Evolutionary conservation across 345 rosid genomes (phyloP).

Genomic region (Moricandia moricandioides): DNA sequence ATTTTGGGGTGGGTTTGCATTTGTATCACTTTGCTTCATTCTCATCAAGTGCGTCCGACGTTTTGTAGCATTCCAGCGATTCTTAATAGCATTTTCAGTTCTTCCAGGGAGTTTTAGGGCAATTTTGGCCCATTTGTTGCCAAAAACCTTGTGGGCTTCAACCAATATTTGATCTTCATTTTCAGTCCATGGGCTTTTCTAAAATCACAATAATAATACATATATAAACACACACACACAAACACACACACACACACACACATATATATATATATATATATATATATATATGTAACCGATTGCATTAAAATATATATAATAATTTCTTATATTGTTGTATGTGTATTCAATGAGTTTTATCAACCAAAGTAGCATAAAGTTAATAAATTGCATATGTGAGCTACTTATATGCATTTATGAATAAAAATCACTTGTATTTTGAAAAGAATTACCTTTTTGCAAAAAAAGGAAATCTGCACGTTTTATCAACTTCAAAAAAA

Average conservation of each 20-base stretch:
- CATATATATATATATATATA: too few relatives aligned
- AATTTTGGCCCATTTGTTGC: slow-evolving; percentile 74
- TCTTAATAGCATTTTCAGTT: slow-evolving; percentile 65
- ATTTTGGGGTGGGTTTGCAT: too few relatives aligned
- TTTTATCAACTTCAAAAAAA: too few relatives aligned
- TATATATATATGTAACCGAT: too few relatives aligned
- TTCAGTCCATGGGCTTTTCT: slow-evolving; percentile 72
- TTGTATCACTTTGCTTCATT: not conserved
- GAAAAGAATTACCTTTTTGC: too few relatives aligned
- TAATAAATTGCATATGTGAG: not conserved
- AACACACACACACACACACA: too few relatives aligned
- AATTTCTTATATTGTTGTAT: not conserved
- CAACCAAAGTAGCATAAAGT: too few relatives aligned
- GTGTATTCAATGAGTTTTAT: not conserved
- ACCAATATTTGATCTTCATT: slow-evolving; percentile 68
- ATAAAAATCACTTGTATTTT: not conserved
- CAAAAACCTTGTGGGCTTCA: slow-evolving; percentile 53
- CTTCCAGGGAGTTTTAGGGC: slow-evolving; percentile 57
- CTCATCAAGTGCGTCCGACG: slow-evolving; percentile 26
- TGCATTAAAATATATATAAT: not conserved
- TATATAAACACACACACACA: too few relatives aligned
- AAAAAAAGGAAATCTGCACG: too few relatives aligned
- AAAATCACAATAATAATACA: too few relatives aligned
- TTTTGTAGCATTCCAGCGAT: slow-evolving; percentile 77
- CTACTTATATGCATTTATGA: not conserved